Conservation (phyloP, 139 green algal genomes). For the Desmodesmus armatus region DNA sequence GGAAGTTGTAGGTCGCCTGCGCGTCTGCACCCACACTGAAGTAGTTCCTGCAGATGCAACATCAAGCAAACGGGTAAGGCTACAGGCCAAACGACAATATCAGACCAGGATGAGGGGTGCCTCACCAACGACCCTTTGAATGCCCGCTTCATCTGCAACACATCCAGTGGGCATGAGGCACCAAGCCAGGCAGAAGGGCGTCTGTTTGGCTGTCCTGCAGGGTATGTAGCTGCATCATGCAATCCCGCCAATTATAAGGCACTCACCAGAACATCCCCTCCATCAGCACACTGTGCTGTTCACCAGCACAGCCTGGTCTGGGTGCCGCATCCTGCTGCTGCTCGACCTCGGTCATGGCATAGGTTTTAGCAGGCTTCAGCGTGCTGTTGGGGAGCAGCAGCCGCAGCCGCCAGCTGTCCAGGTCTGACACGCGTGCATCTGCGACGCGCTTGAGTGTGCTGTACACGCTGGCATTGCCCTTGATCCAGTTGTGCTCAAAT, state of each 20-base stretch:
- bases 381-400: slow-evolving; percentile 39
- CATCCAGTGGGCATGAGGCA: neutral
- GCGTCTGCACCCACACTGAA: slow-evolving; percentile 86
- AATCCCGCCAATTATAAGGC: neutral
- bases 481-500: slow-evolving; percentile 75
- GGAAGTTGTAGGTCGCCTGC: slow-evolving; percentile 84
- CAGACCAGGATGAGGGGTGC: too few species aligned
- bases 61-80: slow-evolving; percentile 40
- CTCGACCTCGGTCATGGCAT: slow-evolving; percentile 8
- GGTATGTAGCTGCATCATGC: neutral
- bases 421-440: slow-evolving; percentile 24
- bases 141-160: neutral
- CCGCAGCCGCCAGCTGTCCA: slow-evolving; percentile 65
- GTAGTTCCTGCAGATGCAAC: slow-evolving; percentile 90
- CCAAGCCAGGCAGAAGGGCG: too few species aligned
- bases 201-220: too few species aligned
- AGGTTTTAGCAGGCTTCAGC: slow-evolving; percentile 32
- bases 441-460: slow-evolving; percentile 71
- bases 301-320: neutral
- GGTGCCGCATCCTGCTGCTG: neutral
- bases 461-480: slow-evolving; percentile 65
- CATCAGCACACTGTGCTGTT: neutral
- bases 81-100: too few species aligned
- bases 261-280: slow-evolving; percentile 78
- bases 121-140: too few species aligned